Evolutionary conservation across 805 yeast genomes (phyloP).

Genomic region (Hagleromyces aurorensis): DNA sequence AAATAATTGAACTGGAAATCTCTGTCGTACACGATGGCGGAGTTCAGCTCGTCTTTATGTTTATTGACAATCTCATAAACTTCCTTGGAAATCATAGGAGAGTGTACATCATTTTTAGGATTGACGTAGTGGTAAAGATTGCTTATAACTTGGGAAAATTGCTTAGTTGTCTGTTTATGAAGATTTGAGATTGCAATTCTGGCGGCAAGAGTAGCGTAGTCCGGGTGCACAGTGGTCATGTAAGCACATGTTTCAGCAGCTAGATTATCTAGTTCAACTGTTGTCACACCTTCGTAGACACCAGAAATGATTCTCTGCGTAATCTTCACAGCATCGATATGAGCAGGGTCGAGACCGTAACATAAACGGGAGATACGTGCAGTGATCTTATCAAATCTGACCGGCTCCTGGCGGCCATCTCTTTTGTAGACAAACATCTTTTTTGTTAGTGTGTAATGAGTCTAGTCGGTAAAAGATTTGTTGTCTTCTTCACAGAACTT

Average conservation of each 20-base stretch:
- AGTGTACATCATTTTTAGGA: slow-evolving; percentile 63
- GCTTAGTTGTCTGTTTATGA: slow-evolving; percentile 89
- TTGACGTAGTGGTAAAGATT: slow-evolving; percentile 71
- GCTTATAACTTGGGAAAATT: slow-evolving; percentile 67
- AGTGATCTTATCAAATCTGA: slow-evolving; percentile 92
- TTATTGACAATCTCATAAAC: slow-evolving; percentile 55
- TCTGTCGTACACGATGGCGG: slow-evolving; percentile 66
- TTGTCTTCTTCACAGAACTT: no score
- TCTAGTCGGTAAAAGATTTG: no score
- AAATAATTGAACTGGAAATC: slow-evolving; percentile 77
- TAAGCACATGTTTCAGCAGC: slow-evolving; percentile 98
- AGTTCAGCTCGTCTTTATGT: slow-evolving; percentile 58
- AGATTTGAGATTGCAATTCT: slow-evolving; percentile 90
- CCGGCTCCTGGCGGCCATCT: slow-evolving; percentile 93
- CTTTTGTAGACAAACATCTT: slow-evolving; percentile 81
- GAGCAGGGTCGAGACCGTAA: slow-evolving; percentile 85
- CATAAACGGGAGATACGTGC: slow-evolving; percentile 91
- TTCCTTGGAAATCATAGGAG: slow-evolving; percentile 65
- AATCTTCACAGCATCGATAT: slow-evolving; percentile 91
- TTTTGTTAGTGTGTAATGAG: no score
- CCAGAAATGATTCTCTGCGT: slow-evolving; percentile 95
- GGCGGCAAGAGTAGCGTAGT: slow-evolving; percentile 90
- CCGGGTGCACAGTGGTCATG: slow-evolving; percentile 98
- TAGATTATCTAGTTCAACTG: slow-evolving; percentile 71
- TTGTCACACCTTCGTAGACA: slow-evolving; percentile 94